phyloP scores from a whole-genome alignment of 2,329 filamentous ascomycete genomes.

The Diaporthe citrichinensis region DNA sequence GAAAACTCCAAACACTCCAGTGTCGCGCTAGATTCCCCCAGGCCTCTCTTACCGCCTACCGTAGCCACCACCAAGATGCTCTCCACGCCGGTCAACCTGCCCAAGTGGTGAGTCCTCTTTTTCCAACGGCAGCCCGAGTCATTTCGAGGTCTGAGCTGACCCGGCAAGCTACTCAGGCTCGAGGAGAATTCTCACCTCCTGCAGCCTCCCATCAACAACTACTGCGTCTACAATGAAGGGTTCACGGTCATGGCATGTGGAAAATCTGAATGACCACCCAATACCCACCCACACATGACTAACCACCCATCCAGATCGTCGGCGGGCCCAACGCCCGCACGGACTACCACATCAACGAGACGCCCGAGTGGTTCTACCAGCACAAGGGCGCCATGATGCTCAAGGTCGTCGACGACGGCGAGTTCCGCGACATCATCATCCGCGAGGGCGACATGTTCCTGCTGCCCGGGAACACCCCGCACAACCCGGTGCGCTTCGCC shows the following conservation, averaged over 20 bases:
- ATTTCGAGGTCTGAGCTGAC: conserved; percentile 36
- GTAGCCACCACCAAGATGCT: conserved; percentile 30
- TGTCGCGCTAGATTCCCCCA: background rate
- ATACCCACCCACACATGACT: background rate
- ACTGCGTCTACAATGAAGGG: conserved; percentile 91
- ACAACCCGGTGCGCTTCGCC: conserved; percentile 94
- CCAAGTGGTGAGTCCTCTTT: conserved; percentile 34
- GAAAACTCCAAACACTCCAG: background rate
- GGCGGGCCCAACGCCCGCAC: conserved; percentile 96
- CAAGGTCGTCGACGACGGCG: conserved; percentile 83
- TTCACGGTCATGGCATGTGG: conserved; percentile 83
- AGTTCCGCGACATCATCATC: conserved; percentile 89
- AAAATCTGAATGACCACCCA: background rate
- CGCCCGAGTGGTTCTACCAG: conserved; percentile 98
- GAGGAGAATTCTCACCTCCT: conserved; percentile 92
- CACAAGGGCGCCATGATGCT: conserved; percentile 94
- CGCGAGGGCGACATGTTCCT: conserved; percentile 95
- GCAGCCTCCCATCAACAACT: conserved; percentile 96
- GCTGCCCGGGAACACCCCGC: conserved; percentile 92
- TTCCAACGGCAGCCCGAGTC: background rate
- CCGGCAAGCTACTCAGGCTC: conserved; percentile 68
- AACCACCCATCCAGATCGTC: conserved; percentile 73
- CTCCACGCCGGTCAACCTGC: conserved; percentile 36
- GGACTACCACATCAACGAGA: conserved; percentile 98
- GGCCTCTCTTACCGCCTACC: background rate